Evolutionary conservation across 768 basidiomycete species (phyloP).

Genomic region (Suillus subalutaceus): DNA sequence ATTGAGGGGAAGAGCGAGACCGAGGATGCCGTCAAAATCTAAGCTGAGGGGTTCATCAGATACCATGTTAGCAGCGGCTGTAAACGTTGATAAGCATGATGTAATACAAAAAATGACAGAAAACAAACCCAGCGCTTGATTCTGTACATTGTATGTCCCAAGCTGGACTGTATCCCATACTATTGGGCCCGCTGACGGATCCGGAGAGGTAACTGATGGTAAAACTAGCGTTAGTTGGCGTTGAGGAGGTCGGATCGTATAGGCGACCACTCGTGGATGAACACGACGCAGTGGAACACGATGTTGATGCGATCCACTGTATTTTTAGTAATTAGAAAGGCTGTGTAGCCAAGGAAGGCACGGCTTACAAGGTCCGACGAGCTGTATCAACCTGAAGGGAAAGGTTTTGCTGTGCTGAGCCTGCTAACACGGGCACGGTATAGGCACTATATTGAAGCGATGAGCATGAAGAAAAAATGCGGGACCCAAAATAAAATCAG

Average conservation of each 20-base stretch:
- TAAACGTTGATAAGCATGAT: constrained; percentile 5
- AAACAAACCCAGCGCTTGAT: constrained; percentile 67
- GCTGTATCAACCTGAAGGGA: constrained; percentile 77
- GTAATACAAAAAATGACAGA: background rate
- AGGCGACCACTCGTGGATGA: constrained; percentile 44
- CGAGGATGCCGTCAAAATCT: constrained; percentile 68
- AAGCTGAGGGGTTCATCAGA: constrained; percentile 57
- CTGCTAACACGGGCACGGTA: constrained; percentile 61
- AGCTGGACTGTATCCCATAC: constrained; percentile 69
- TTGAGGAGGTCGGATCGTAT: constrained; percentile 59
- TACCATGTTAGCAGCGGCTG: constrained; percentile 64
- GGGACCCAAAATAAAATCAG: background rate
- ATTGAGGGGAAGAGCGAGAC: constrained; percentile 73
- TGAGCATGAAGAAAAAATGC: too few species aligned
- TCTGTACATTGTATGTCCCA: constrained; percentile 63
- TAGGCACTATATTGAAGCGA: constrained; percentile 53
- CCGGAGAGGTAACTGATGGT: constrained; percentile 64
- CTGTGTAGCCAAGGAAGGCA: constrained; percentile 3
- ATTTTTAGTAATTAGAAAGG: constrained; percentile 1
- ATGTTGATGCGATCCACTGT: constrained; percentile 76
- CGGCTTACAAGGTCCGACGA: constrained; percentile 74
- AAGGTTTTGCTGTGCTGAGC: constrained; percentile 49
- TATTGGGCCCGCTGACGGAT: constrained; percentile 58
- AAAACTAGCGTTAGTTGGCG: constrained; percentile 46
- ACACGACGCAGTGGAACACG: constrained; percentile 62